Evolutionary conservation across 257 asterid genomes (phyloP).

Genomic region (Apocynum venetum): DNA sequence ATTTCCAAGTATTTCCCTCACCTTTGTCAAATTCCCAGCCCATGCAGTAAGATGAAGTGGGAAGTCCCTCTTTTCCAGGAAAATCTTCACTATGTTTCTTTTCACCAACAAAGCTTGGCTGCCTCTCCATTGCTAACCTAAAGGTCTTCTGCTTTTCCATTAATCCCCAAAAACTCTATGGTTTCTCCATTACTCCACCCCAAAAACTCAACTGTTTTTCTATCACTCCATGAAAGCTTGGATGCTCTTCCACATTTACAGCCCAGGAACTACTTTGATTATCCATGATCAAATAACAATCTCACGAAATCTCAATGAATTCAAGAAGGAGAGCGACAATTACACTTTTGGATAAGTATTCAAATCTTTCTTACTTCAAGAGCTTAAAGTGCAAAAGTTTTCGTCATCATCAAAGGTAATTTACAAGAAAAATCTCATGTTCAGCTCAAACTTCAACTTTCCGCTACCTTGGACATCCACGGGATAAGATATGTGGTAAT

Average conservation of each 20-base stretch:
- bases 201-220: conserved; percentile 77
- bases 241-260: conserved; percentile 58
- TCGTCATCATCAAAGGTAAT: conserved; percentile 13
- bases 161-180: conserved; percentile 76
- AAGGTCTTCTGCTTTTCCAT: conserved; percentile 97
- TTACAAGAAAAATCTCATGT: conserved; percentile 11
- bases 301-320: not conserved
- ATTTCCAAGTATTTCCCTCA: conserved; percentile 61
- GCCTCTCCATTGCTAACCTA: conserved; percentile 89
- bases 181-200: conserved; percentile 63
- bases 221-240: conserved; percentile 44
- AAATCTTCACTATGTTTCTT: conserved; percentile 72
- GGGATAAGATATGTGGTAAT: not conserved
- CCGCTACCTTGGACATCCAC: not conserved
- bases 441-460: conserved; percentile 10
- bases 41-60: conserved; percentile 87
- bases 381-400: conserved; percentile 20
- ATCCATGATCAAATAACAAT: conserved; percentile 22
- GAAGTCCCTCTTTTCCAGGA: conserved; percentile 88
- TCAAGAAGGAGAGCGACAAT: conserved; percentile 4
- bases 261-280: conserved; percentile 18
- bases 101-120: conserved; percentile 79
- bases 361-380: conserved; percentile 9
- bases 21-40: conserved; percentile 75
- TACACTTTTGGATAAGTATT: not conserved